Conservation (phyloP, 2,329 filamentous ascomycete genomes). For the Cladosporium sp. region DNA sequence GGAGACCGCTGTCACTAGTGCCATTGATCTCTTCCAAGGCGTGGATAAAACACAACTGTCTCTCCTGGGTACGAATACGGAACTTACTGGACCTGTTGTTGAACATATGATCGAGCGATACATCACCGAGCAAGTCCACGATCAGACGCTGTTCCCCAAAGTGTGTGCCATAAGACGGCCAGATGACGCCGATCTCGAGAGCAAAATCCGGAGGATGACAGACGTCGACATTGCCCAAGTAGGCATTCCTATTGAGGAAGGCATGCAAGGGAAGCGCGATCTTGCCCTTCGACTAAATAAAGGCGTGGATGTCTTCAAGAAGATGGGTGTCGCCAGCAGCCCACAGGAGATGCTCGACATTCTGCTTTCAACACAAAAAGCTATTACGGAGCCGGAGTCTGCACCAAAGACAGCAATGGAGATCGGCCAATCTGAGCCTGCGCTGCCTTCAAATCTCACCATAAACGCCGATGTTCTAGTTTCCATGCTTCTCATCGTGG, state of each 20-base stretch:
- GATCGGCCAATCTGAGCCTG: constrained; percentile 47
- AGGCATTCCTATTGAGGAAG: constrained; percentile 81
- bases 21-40: constrained; percentile 92
- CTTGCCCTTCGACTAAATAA: constrained; percentile 73
- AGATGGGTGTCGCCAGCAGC: constrained; percentile 73
- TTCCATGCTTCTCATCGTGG: constrained; percentile 84
- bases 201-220: constrained; percentile 89
- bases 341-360: constrained; percentile 88
- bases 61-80: constrained; percentile 85
- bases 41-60: constrained; percentile 96
- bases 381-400: constrained; percentile 61
- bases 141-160: constrained; percentile 77
- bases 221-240: constrained; percentile 93
- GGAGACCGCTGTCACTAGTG: constrained; percentile 88
- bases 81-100: constrained; percentile 86
- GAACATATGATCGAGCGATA: constrained; percentile 95
- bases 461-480: constrained; percentile 91
- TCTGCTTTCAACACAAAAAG: constrained; percentile 78
- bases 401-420: constrained; percentile 35
- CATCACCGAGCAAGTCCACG: constrained; percentile 88
- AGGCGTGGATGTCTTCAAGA: constrained; percentile 86
- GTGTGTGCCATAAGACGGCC: constrained; percentile 74
- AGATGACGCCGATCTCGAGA: constrained; percentile 85
- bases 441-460: constrained; percentile 59
- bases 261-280: constrained; percentile 75